Conservation (phyloP, 2,329 filamentous ascomycete genomes). For the Curvularia eragrostidis region DNA sequence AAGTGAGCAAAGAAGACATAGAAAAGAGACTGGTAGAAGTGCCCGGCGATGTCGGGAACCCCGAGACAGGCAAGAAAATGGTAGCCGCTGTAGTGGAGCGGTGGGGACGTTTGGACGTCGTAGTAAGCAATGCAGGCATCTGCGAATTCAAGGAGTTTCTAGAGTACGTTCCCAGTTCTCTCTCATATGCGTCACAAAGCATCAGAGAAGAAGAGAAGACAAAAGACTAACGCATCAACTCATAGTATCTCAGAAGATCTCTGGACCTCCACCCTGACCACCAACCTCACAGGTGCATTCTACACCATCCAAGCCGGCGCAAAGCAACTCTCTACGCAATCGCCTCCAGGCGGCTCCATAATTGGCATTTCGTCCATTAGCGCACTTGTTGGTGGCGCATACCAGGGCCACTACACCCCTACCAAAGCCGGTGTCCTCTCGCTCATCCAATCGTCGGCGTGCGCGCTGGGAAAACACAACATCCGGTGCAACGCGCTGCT, state of each 20-base stretch:
- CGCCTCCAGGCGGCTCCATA: conserved; percentile 74
- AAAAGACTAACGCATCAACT: neutral
- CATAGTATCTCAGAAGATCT: conserved; percentile 70
- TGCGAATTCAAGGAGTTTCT: conserved; percentile 90
- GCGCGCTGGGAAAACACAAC: conserved; percentile 75
- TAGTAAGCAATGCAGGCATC: conserved; percentile 87
- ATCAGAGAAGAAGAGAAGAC: neutral
- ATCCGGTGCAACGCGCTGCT: conserved; percentile 85
- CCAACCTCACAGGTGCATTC: conserved; percentile 89
- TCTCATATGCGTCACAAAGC: neutral
- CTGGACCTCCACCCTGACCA: conserved; percentile 73
- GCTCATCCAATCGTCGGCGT: conserved; percentile 83
- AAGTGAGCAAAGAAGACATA: conserved; percentile 40
- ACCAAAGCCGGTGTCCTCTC: conserved; percentile 84
- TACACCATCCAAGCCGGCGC: conserved; percentile 86
- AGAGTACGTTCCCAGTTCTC: conserved; percentile 56
- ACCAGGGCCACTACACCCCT: conserved; percentile 82
- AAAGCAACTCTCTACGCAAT: conserved; percentile 74
- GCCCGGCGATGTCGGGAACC: conserved; percentile 77
- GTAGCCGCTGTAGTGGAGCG: conserved; percentile 69
- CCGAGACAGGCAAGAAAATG: conserved; percentile 72
- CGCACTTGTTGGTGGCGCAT: conserved; percentile 77
- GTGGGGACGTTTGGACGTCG: conserved; percentile 67
- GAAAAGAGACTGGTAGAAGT: conserved; percentile 66
- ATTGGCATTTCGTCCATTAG: conserved; percentile 77